These are phyloP conservation scores for Ascochyta rabiei DNA, from an alignment of 2,329 filamentous ascomycete species.

Conservation along the genomic window DNA sequence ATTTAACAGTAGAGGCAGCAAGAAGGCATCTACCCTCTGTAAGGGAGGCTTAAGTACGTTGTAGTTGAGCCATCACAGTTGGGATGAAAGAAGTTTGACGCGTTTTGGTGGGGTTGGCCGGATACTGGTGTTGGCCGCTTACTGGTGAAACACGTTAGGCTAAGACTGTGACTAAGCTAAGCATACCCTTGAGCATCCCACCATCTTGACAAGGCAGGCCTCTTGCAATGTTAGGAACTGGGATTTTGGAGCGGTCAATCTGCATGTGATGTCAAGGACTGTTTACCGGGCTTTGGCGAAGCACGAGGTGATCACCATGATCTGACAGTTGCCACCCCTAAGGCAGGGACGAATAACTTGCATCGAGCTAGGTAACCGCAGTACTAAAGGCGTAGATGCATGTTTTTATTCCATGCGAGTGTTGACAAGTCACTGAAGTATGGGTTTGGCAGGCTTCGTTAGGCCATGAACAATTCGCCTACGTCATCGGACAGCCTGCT, in stretches of 20 bases:
- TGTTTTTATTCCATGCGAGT: background rate
- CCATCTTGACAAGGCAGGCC: constrained; percentile 1
- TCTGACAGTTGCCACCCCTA: constrained; percentile 31
- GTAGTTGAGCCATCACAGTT: too few species aligned
- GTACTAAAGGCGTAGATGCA: background rate
- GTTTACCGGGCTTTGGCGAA: constrained; percentile 25
- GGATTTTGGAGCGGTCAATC: constrained; percentile 10
- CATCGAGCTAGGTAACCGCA: constrained; percentile 18
- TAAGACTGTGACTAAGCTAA: constrained; percentile 29
- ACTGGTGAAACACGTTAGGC: too few species aligned
- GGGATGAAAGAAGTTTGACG: too few species aligned
- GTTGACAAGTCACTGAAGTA: too few species aligned
- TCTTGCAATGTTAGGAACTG: background rate
- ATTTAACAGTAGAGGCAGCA: too few species aligned
- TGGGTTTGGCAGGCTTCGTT: too few species aligned
- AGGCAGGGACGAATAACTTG: constrained; percentile 49
- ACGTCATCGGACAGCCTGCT: background rate
- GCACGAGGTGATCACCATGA: constrained; percentile 18
- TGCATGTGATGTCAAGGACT: constrained; percentile 13
- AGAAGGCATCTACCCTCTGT: too few species aligned
- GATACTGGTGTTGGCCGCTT: too few species aligned
- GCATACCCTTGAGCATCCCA: constrained; percentile 25
- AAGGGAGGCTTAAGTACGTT: too few species aligned
- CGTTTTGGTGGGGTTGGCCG: too few species aligned
- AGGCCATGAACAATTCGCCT: background rate